These are phyloP conservation scores for Monosporascus cannonballus DNA, from an alignment of 2,329 filamentous ascomycete genomes.

Conservation along the genomic window DNA sequence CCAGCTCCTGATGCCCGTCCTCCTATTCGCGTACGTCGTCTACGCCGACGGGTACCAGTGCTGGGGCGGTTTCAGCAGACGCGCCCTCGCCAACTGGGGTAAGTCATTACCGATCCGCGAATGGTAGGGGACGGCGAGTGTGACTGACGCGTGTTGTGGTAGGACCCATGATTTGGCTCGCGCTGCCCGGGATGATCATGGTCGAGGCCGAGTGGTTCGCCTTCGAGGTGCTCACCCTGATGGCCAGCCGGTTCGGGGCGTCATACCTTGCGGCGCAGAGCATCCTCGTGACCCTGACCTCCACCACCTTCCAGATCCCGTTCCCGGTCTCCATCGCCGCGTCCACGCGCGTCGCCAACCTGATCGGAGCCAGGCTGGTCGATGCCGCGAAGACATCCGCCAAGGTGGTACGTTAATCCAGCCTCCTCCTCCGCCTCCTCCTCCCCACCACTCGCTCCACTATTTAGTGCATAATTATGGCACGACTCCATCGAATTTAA, in stretches of 20 bases:
- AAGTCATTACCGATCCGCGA: constrained; percentile 8
- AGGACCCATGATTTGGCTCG: constrained; percentile 75
- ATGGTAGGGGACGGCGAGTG: neutral
- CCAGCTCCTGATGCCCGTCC: constrained; percentile 65
- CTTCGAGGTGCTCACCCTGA: constrained; percentile 86
- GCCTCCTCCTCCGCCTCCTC: too few species aligned
- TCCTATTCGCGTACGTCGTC: constrained; percentile 69
- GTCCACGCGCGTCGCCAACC: constrained; percentile 82
- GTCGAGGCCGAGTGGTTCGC: constrained; percentile 89
- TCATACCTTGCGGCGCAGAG: constrained; percentile 82
- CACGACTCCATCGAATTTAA: constrained; percentile 2
- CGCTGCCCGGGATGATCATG: constrained; percentile 87
- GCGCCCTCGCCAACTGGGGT: constrained; percentile 67
- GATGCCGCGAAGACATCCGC: constrained; percentile 74
- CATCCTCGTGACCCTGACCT: constrained; percentile 70
- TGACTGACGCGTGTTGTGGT: constrained; percentile 1
- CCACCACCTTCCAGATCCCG: constrained; percentile 82
- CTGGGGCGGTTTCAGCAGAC: constrained; percentile 72
- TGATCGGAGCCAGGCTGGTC: constrained; percentile 81
- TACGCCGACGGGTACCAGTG: constrained; percentile 68
- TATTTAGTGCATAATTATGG: neutral
- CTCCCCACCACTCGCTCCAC: neutral
- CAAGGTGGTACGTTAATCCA: constrained; percentile 53
- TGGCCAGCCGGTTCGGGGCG: constrained; percentile 71
- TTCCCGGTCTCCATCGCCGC: constrained; percentile 87